A percentile compares a stretch with the other conserved stretches of the same genome.
Conservation (phyloP, 345 rosid genomes). For the Eucalyptus virginea region DNA sequence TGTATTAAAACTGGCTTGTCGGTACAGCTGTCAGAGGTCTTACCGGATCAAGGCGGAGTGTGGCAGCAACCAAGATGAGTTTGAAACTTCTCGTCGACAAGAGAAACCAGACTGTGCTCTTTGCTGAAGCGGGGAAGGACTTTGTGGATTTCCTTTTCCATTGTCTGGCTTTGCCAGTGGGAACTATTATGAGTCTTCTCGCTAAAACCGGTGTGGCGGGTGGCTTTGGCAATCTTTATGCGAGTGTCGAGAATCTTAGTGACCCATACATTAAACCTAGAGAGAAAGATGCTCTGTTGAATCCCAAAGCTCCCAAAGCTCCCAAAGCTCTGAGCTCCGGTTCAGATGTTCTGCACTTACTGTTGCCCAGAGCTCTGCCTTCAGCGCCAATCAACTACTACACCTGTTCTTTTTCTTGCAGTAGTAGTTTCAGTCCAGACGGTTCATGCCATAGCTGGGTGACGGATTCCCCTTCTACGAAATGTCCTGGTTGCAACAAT, state of each 20-base stretch:
- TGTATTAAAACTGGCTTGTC: not conserved
- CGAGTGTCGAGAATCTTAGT: not conserved
- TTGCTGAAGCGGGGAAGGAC: not conserved
- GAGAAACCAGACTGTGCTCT: not conserved
- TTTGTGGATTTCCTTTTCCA: not conserved
- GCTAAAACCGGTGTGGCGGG: not conserved
- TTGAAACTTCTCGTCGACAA: not conserved
- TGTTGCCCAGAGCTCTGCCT: not conserved
- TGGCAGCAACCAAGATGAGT: not conserved
- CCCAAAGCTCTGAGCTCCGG: not conserved
- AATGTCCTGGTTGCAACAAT: not conserved
- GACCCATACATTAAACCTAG: not conserved
- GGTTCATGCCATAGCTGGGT: not conserved
- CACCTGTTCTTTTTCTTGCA: not conserved
- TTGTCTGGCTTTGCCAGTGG: constrained; percentile 3
- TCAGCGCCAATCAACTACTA: not conserved
- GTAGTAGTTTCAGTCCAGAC: no score
- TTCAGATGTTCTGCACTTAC: not conserved
- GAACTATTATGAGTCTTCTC: not conserved
- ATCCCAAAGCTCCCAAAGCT: not conserved
- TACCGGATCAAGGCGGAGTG: not conserved
- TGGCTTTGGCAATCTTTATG: not conserved
- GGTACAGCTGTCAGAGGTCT: not conserved
- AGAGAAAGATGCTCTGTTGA: not conserved
- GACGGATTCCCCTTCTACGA: not conserved